phyloP scores from a whole-genome alignment of 805 yeast species.

The Ogataea paradorogensis region DNA sequence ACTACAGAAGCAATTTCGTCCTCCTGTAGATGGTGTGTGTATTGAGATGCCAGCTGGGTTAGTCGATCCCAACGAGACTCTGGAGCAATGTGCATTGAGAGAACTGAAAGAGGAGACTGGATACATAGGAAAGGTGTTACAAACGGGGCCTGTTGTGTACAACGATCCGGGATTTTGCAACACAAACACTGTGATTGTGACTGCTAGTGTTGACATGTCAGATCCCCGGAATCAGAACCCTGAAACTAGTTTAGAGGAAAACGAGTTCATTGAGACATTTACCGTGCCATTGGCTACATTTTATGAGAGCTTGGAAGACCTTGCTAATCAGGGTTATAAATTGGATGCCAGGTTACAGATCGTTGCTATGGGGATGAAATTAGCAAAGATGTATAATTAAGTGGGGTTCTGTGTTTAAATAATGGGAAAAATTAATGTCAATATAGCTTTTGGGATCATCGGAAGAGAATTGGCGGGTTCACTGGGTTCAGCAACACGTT shows the following conservation, averaged over 20 bases:
- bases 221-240: conserved; percentile 69
- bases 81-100: conserved; percentile 78
- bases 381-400: conserved; percentile 38
- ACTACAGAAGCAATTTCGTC: conserved; percentile 87
- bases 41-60: conserved; percentile 96
- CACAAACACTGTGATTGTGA: conserved; percentile 78
- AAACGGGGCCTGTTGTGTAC: conserved; percentile 31
- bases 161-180: conserved; percentile 77
- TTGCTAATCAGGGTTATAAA: conserved; percentile 64
- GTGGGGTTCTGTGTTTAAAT: not conserved
- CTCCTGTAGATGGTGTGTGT: conserved; percentile 85
- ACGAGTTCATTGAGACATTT: conserved; percentile 90
- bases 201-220: conserved; percentile 69
- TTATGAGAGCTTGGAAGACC: conserved; percentile 48
- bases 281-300: conserved; percentile 61
- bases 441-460: too few relatives aligned
- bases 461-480: too few relatives aligned
- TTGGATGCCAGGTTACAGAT: conserved; percentile 88
- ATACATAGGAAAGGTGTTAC: conserved; percentile 61
- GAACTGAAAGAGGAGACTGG: conserved; percentile 94
- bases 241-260: conserved; percentile 74
- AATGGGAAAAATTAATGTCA: too few relatives aligned
- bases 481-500: too few relatives aligned
- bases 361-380: conserved; percentile 73
- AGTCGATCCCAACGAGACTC: conserved; percentile 76